Evolutionary conservation across 257 asterid genomes (phyloP), one percentile per base, ranked within the genome.

Genomic region (Plantago elongata): DNA sequence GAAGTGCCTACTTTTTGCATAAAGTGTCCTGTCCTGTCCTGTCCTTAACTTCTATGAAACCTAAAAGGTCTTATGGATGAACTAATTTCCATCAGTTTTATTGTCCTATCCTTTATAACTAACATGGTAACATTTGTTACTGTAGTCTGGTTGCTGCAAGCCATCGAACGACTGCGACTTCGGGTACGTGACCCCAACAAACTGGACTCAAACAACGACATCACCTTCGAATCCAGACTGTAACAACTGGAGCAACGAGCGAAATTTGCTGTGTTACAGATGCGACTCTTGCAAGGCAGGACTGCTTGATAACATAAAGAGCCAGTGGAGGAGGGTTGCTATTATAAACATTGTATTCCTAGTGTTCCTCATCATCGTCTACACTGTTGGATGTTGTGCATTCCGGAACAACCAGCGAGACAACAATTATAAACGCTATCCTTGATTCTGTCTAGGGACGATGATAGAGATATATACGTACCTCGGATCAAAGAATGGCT

Each of bases 71-170:
- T 22, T 22, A 22, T 30, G 60, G 45, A 55, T 30, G 4, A 30
- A 13, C 11, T 17, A 51, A 22, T 22, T 22, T 34, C 40, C 40
- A 34, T 34, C 40, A 4, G 40, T 4, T 34, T 7, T 7, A 34
- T 34, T 34, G 7, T 47, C 43, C 11, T 18, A 29, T 17, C 15
- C 11, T 4, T 42, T 14, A 51, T 73, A 57, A 56, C 13, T 57
- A 11, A 17, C 3, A 38, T 48, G 9, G 14, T 7, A 7, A 13
- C 14, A 3, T 40, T 51, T 51, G 46, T 63, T 43, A 57, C 49
- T 22, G 27, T 80, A 92, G 99, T 92, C 99, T 49, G 99, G 99
- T 51, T 92, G 99, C 86, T 92, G 97, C 63, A 92, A 92, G 77
- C 99, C 99, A 50, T 74, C 99, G 0, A 52, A 72, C 8, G 86